phyloP scores from a whole-genome alignment of 1,139 yeast genomes.

The Sugiyamaella castrensis region DNA sequence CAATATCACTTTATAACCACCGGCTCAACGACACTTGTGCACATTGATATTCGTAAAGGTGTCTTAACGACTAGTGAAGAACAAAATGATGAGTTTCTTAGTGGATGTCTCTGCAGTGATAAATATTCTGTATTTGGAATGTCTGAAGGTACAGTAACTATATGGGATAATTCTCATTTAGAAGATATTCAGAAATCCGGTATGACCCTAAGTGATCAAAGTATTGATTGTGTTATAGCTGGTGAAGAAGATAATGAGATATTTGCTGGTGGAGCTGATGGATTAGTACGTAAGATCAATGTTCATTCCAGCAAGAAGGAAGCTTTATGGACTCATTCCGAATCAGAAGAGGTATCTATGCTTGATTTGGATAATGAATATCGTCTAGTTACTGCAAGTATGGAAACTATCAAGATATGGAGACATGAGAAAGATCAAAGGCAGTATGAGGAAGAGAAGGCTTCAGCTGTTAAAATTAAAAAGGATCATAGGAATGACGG shows the following conservation, averaged over 20 bases:
- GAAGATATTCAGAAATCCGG: slow-evolving; percentile 80
- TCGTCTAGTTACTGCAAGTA: slow-evolving; percentile 74
- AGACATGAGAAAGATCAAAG: slow-evolving; percentile 26
- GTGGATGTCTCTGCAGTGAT: slow-evolving; percentile 62
- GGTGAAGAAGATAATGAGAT: slow-evolving; percentile 71
- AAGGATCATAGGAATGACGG: slow-evolving; percentile 10
- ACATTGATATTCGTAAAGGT: slow-evolving; percentile 75
- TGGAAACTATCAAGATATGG: slow-evolving; percentile 82
- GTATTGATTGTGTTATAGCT: slow-evolving; percentile 73
- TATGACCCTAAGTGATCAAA: slow-evolving; percentile 66
- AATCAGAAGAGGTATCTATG: slow-evolving; percentile 59
- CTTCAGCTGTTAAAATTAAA: slow-evolving; percentile 28
- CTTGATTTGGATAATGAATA: slow-evolving; percentile 80
- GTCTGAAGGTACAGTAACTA: slow-evolving; percentile 88
- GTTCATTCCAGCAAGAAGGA: slow-evolving; percentile 56
- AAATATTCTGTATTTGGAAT: slow-evolving; percentile 72
- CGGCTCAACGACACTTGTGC: slow-evolving; percentile 80
- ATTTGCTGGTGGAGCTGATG: slow-evolving; percentile 87
- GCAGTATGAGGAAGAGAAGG: slow-evolving; percentile 27
- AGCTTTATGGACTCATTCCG: slow-evolving; percentile 54
- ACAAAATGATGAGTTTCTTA: slow-evolving; percentile 86
- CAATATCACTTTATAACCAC: slow-evolving; percentile 80
- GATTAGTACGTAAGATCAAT: slow-evolving; percentile 67
- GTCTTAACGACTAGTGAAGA: slow-evolving; percentile 63
- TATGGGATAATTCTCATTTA: slow-evolving; percentile 64